Evolutionary conservation across 208 protist genomes (phyloP), one percentile per base, ranked within the genome.

Genomic region (Leishmania guyanensis): DNA sequence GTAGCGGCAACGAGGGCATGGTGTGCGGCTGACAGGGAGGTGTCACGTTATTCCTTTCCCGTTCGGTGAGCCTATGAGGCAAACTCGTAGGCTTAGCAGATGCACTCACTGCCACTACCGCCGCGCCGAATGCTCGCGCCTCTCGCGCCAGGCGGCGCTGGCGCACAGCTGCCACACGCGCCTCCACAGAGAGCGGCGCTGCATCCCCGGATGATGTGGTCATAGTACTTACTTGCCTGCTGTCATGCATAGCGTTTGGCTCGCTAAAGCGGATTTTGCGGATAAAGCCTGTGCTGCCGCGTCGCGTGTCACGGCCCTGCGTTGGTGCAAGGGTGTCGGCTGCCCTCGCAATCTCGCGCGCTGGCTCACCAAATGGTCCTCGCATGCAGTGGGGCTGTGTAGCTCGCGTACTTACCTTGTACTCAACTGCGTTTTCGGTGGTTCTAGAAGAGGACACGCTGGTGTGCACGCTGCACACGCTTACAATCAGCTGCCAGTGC

Each of bases 141-240:
- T 65, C 39, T 51, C 74, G 74, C 26, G 36, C 74, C 17, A 54
- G 48, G 50, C 77, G 77, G 16, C 71, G 81, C 17, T 65, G 8
- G n/a, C 71, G 81, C 51, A 85, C 53, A 43, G 81, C 75, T 26
- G 68, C 81, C 22, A 84, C 71, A 3, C 81, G 75, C 50, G 66
- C 68, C 71, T 84, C 76, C 70, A 78, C 58, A 9, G 81, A 81
- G 12, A 29, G 48, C 50, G 48, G 70, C 10, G 9, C 26, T 36
- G 29, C 29, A 39, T 17, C 14, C 20, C 14, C 9, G 16, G 70
- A 75, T 3, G 70, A 75, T 36, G 70, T 58, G 26, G 43, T 26
- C 29, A 58, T n/a, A 51, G 50, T 22, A 2, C 29, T 22, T 43
- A 16, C 16, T 5, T 10, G 14, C 29, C 36, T 39, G 29, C 12